These are phyloP conservation scores for Vigna angularis DNA, from an alignment of 306 rosid genomes.

Conservation along the genomic window DNA sequence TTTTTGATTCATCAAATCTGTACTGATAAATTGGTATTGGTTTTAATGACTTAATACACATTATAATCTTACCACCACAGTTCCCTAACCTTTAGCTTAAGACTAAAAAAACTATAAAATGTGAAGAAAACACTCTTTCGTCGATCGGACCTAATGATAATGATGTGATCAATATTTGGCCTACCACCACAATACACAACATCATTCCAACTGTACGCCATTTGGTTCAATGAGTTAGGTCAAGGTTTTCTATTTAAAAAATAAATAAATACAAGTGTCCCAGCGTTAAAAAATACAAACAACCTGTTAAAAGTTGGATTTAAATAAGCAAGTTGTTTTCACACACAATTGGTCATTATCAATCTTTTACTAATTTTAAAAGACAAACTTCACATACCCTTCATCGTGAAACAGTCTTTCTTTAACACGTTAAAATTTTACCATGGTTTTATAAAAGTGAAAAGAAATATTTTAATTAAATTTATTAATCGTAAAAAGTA, in stretches of 20 bases:
- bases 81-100: too few relatives aligned
- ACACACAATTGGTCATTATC: background rate
- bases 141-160: too few relatives aligned
- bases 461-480: background rate
- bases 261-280: background rate
- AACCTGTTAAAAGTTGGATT: background rate
- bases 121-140: too few relatives aligned
- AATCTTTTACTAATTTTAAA: background rate
- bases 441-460: too few relatives aligned
- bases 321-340: background rate
- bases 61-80: too few relatives aligned
- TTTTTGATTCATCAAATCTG: too few relatives aligned
- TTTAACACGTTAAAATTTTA: background rate
- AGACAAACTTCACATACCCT: background rate
- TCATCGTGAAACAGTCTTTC: background rate
- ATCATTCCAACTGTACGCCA: background rate
- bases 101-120: too few relatives aligned
- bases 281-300: background rate
- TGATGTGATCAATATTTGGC: too few relatives aligned
- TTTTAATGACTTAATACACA: too few relatives aligned
- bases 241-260: background rate
- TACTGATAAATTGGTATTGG: too few relatives aligned
- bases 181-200: background rate
- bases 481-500: background rate
- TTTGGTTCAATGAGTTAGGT: conserved; percentile 29